Evolutionary conservation across 2,329 filamentous ascomycete species (phyloP).

Genomic region (Xylariales sp.): DNA sequence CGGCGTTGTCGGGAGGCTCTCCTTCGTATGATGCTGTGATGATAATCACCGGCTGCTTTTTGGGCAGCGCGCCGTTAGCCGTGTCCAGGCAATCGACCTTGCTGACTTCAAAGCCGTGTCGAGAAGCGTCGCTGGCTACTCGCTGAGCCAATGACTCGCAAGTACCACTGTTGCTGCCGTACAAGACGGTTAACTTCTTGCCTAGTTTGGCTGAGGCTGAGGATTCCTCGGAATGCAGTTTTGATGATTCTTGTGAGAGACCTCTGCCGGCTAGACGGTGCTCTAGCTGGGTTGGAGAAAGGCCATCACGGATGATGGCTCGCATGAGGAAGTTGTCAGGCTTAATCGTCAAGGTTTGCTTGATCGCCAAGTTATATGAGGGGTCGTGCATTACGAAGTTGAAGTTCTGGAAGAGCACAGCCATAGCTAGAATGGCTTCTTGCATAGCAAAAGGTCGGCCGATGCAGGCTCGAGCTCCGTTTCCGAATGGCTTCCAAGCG

Average conservation of each 20-base stretch:
- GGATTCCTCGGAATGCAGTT: slow-evolving; percentile 22
- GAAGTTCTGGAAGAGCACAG: slow-evolving; percentile 70
- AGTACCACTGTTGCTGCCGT: slow-evolving; percentile 80
- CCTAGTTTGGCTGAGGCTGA: slow-evolving; percentile 38
- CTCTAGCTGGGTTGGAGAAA: slow-evolving; percentile 61
- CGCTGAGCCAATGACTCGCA: slow-evolving; percentile 76
- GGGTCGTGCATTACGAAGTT: slow-evolving; percentile 69
- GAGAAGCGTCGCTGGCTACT: slow-evolving; percentile 67
- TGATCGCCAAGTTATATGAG: slow-evolving; percentile 59
- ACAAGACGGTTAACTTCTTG: slow-evolving; percentile 72
- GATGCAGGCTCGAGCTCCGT: slow-evolving; percentile 77
- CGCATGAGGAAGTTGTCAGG: slow-evolving; percentile 65
- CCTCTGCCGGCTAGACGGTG: slow-evolving; percentile 55
- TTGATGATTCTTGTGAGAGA: slow-evolving; percentile 30
- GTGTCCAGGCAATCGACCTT: slow-evolving; percentile 69
- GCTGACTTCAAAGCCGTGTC: slow-evolving; percentile 68
- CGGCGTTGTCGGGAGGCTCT: slow-evolving; percentile 77
- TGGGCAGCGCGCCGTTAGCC: slow-evolving; percentile 69
- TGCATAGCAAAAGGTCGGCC: slow-evolving; percentile 81
- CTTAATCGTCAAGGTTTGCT: slow-evolving; percentile 62
- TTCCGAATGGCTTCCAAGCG: slow-evolving; percentile 80
- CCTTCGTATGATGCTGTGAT: slow-evolving; percentile 81
- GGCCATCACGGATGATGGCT: slow-evolving; percentile 58
- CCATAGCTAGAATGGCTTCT: slow-evolving; percentile 71
- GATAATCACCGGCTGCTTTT: slow-evolving; percentile 71